A percentile compares a stretch with the other conserved stretches of the same genome.
Evolutionary conservation across 345 rosid species (phyloP).

Genomic region (Boechera divaricarpa): DNA sequence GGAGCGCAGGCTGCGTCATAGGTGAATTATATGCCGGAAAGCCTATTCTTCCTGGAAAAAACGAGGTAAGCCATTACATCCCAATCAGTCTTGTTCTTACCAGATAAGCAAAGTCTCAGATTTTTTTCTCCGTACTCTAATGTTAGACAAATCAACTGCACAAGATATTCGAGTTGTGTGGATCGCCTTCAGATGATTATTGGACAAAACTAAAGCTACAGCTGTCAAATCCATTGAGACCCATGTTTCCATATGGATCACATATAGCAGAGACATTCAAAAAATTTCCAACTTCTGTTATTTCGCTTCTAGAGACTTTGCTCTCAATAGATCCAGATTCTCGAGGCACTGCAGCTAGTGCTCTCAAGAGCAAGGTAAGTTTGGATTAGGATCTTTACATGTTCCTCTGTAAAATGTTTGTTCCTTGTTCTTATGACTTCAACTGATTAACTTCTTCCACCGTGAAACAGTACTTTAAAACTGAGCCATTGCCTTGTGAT

Average conservation of each 20-base stretch:
- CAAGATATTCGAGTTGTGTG: conserved; percentile 81
- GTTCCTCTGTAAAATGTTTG: conserved; percentile 2
- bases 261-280: conserved; percentile 66
- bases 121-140: conserved; percentile 16
- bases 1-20: conserved; percentile 94
- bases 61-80: conserved; percentile 63
- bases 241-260: conserved; percentile 73
- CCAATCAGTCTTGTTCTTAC: conserved; percentile 29
- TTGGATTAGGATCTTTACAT: background rate
- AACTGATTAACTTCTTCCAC: background rate
- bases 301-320: conserved; percentile 73
- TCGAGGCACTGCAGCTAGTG: conserved; percentile 77
- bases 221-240: conserved; percentile 69
- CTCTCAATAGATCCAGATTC: conserved; percentile 74
- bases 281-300: conserved; percentile 62
- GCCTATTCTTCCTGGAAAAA: conserved; percentile 89
- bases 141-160: conserved; percentile 80
- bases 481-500: conserved; percentile 79
- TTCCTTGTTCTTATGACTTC: conserved; percentile 14
- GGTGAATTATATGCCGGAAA: conserved; percentile 83
- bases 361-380: conserved; percentile 76
- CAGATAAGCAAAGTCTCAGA: conserved; percentile 5
- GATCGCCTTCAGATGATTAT: conserved; percentile 76
- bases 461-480: conserved; percentile 63
- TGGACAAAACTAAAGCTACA: conserved; percentile 68